phyloP scores from a whole-genome alignment of 179 eudicot species.

The Drosera spatulata region DNA sequence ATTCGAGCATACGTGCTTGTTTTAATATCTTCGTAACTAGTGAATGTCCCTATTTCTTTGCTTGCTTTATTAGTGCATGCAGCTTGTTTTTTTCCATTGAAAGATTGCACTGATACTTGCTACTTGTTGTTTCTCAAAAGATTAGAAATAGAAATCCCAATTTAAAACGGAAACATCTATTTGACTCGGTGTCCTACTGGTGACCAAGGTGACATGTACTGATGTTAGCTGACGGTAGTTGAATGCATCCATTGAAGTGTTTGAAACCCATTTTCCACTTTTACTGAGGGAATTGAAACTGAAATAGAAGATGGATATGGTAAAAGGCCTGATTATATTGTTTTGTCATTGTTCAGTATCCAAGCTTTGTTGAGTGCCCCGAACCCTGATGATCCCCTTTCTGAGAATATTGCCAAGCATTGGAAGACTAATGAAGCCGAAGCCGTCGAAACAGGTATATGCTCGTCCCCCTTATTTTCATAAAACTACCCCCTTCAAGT shows the following conservation, averaged over 20 bases:
- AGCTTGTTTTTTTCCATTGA: no score
- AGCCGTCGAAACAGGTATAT: constrained; percentile 66
- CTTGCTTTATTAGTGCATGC: no score
- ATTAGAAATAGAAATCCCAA: no score
- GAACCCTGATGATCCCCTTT: constrained; percentile 71
- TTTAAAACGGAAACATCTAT: no score
- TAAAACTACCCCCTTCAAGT: no score
- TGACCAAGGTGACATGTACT: no score
- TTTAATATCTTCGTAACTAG: neutral
- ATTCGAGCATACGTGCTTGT: neutral
- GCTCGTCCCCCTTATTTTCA: neutral
- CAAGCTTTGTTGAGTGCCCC: constrained; percentile 79
- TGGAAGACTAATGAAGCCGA: constrained; percentile 63
- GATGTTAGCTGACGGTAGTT: no score
- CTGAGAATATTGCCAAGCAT: constrained; percentile 74
- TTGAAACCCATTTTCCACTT: neutral
- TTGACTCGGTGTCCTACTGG: no score
- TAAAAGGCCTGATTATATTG: neutral
- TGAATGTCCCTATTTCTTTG: neutral
- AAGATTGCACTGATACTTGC: no score
- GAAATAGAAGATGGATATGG: neutral
- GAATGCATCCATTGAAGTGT: no score
- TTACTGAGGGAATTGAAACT: neutral
- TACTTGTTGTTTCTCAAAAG: no score
- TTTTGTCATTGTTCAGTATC: constrained; percentile 24